These are phyloP conservation scores for Rubia occidens DNA, from an alignment of 305 asterid species.

Conservation along the genomic window DNA sequence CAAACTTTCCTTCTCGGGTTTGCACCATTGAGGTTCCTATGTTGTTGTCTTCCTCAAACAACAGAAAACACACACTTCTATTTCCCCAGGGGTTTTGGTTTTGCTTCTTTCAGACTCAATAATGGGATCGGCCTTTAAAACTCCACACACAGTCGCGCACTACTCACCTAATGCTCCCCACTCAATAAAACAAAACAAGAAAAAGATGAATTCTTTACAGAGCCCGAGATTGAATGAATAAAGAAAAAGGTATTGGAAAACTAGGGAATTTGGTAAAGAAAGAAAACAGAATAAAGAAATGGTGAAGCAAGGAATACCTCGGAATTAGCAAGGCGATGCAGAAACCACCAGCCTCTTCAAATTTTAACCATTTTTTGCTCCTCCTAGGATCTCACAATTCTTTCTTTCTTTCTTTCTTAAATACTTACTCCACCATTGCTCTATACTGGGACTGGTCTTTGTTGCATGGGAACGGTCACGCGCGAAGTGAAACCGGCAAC, in stretches of 20 bases:
- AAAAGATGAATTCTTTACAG: neutral
- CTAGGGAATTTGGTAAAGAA: conserved; percentile 8
- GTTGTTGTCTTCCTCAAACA: conserved; percentile 13
- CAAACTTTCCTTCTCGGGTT: conserved; percentile 38
- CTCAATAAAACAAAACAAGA: neutral
- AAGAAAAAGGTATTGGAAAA: conserved; percentile 8
- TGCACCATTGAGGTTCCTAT: conserved; percentile 29
- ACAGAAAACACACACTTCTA: conserved; percentile 9
- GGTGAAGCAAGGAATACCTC: conserved; percentile 31
- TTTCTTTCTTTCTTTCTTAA: neutral
- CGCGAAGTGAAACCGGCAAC: conserved; percentile 13
- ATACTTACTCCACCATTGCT: neutral
- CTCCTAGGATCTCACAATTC: conserved; percentile 29
- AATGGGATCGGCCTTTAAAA: neutral
- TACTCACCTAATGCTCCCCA: neutral
- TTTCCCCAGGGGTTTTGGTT: conserved; percentile 12
- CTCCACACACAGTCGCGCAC: neutral
- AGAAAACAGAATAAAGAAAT: conserved; percentile 13
- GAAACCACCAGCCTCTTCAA: conserved; percentile 19
- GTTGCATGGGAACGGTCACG: conserved; percentile 19
- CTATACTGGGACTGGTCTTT: neutral
- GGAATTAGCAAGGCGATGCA: conserved; percentile 24
- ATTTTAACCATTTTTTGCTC: conserved; percentile 12
- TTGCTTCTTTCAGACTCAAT: conserved; percentile 27
- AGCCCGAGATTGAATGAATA: conserved; percentile 10